Evolutionary conservation across 148 eudicot genomes (phyloP), one percentile per base, ranked within the genome.

Genomic region (Euryodendron excelsum): DNA sequence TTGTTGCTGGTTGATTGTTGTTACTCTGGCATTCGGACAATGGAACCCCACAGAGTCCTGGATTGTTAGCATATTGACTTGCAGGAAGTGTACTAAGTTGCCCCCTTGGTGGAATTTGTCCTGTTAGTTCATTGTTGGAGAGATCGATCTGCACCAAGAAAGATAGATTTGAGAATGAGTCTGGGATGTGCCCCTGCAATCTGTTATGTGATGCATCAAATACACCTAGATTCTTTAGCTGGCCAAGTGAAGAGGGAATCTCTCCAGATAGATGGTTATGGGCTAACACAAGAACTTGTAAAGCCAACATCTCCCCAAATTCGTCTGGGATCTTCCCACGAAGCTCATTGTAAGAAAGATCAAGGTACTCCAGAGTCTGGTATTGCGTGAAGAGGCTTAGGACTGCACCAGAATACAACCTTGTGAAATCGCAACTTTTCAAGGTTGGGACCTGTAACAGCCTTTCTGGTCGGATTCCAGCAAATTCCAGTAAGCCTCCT

Each of bases 1-100:
- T 78, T 23, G 63, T 69, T 25, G 72, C 45, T 36, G 75, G 70
- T 33, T 66, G 84, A 56, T 7, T 79, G 37, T 64, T 80, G 59
- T 55, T 76, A 5, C 63, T 76, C 76, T 63, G 68, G 82, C 98
- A 94, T 60, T 88, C 91, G 1, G 89, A 84, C 84, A 94, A 82
- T 5, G 98, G 98, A 20, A 94, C 94, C 3, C 98, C 98, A 74
- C 98, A 94, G 5, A 94, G 83, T 0, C 98, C 98, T 0, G 97
- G 94, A 65, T 94, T 94, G 52, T 94, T 87, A 14, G 88, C 98
- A 65, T 87, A 94, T 37, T 94, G 98, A 58, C 79, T 92, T 3
- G 97, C 98, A 0, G 98, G 98, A 61, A 94, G 90, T 21, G 98
- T 94, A 66, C 98, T 94, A 21, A 94, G 88, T 73, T 94, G 98